phyloP scores from a whole-genome alignment of 441 rosid genomes.

The Kokia cookei region DNA sequence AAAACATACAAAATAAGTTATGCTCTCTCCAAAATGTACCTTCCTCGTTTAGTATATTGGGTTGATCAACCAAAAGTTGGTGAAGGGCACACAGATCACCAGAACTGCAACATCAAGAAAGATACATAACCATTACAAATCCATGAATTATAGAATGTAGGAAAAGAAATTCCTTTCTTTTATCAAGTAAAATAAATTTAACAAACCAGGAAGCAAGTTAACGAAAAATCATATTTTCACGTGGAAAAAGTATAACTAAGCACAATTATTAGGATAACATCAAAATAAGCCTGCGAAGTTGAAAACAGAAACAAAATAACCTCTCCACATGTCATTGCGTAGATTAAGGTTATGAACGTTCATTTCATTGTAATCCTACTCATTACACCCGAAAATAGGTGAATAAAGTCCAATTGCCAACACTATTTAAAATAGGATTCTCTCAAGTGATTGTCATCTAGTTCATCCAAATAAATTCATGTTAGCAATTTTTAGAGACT shows the following conservation, averaged over 20 bases:
- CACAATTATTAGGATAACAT: neutral
- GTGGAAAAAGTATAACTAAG: neutral
- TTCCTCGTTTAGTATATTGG: conserved; percentile 67
- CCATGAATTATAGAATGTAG: neutral
- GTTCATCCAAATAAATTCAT: neutral
- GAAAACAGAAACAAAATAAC: neutral
- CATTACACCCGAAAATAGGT: neutral
- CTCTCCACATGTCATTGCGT: neutral
- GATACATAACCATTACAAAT: neutral
- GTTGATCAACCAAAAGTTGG: conserved; percentile 74
- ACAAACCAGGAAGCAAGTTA: neutral
- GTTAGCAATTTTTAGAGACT: neutral
- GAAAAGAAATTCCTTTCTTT: neutral
- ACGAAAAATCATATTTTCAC: neutral
- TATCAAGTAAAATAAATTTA: neutral
- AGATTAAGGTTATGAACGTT: neutral
- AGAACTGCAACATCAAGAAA: conserved; percentile 32
- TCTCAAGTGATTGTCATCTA: neutral
- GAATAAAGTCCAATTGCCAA: neutral
- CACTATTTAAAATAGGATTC: neutral
- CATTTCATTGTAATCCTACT: neutral
- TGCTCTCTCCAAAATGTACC: conserved; percentile 27
- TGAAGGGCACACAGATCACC: conserved; percentile 55
- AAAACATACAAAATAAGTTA: neutral
- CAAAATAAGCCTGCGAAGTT: neutral